Base-by-base conservation (phyloP, 2,329 filamentous ascomycete species). In the Rutstroemia sp. region DNA sequence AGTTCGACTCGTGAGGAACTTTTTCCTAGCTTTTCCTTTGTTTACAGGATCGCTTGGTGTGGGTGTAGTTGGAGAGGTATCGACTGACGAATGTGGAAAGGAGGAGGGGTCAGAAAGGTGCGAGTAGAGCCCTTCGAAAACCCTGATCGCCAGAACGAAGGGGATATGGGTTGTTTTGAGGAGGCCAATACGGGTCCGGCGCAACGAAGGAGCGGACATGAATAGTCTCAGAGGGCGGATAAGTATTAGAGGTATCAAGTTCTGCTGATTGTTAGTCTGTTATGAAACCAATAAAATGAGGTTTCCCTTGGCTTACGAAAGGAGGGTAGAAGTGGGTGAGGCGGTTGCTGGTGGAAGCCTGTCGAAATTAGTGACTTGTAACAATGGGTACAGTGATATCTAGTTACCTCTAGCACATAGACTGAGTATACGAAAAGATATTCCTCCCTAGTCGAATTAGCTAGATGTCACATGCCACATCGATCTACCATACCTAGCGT, bases 371-470 rank as follows among this genome's bases (percentile, higher is more conserved):
- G 27, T 41, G 19, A 25, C 9, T 42, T 21, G 10, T 4, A 19
- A 51, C 0, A 21, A n/a, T 6, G 38, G 2, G 16, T 2, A 16
- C 12, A 46, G n/a, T 9, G 5, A 21, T 39, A 1, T 19, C 41
- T 45, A 3, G 51, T 23, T 57, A 63, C 62, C 49, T 84, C 79
- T 55, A 84, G 76, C 62, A 84, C 83, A 68, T 84, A 83, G 51
- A 82, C 78, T 62, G 78, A 81, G 70, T 84, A 92, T 65, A 90
- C 83, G 67, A 88, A 91, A 37, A 92, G 77, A 66, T 92, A 92
- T 70, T 92, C 88, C 66, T 91, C 88, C 57, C 77, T 77, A 21
- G 3, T 27, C 5, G 9, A 25, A 51, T 25, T 16, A 30, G 48
- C 19, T 7, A 19, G 7, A 50, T 30, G 27, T 16, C 21, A 21